Base-by-base conservation (phyloP, 345 rosid genomes). In the Laguncularia racemosa region DNA sequence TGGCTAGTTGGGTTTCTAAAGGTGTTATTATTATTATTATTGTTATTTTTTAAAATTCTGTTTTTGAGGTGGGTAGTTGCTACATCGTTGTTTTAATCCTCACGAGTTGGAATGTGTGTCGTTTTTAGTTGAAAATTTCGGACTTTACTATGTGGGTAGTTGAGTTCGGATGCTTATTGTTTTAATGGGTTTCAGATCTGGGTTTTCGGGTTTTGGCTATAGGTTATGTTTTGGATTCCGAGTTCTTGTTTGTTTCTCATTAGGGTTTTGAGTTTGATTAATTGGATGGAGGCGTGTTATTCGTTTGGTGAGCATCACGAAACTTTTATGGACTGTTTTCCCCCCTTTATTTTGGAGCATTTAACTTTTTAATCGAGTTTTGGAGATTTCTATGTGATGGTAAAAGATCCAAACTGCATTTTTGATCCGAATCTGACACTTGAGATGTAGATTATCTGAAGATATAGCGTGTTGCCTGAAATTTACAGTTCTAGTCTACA, bases 171-270 rank as follows among this genome's bases (percentile, higher is more conserved):
- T 62, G 55, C 21, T 45, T 54, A 33, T 14, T 48, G 67, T 16
- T 66, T 62, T 56, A 33, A 48, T 33, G 38, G 17, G 28, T 53
- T 63, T 57, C 68, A 47, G 67, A 69, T 64, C 62, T 67, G 52
- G 66, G 43, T 58, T 52, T 66, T 59, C 23, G 52, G 67, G 46
- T 20, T 59, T 20, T 33, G 45, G 54, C 67, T 60, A 57, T 55
- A 61, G 67, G 57, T 55, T 54, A 50, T 18, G 59, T 20, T 44
- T 60, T 33, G 40, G 40, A 33, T 61, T 20, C 18, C 5, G 48
- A 55, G n/a, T 61, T 4, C 13, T 40, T 16, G 33, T 56, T 18
- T 46, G 33, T n/a, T 44, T 26, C 62, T 49, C 43, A 16, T n/a
- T 8, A 23, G 20, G 44, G 38, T 12, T 56, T 45, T 20, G 21